Evolutionary conservation across 2,329 filamentous ascomycete genomes (phyloP), one percentile per base, ranked within the genome.

Genomic region (Leptographium galeiforme): DNA sequence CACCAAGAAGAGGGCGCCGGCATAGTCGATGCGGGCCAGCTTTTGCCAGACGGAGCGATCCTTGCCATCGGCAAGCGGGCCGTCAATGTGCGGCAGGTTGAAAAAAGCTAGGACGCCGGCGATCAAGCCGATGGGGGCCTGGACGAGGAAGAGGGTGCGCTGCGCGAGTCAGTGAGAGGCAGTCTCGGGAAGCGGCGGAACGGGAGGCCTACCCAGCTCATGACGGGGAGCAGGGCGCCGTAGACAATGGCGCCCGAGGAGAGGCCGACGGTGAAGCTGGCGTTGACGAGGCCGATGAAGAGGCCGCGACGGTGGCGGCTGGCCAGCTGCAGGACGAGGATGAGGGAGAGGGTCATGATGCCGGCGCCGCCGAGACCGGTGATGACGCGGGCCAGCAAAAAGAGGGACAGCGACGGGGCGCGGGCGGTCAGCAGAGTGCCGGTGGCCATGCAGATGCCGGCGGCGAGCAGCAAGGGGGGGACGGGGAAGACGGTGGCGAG

Each of bases 401-500:
- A 93, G 4, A 72, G 67, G 2, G 68, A 63, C 51, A 90, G 78
- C 0, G 70, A 76, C 2, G 60, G 65, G 0, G 87, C 81, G 43
- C 72, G 69, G 0, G 84, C 78, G 0, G 84, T 83, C n/a, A 88
- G 63, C 6, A 85, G 61, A 2, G 79, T 76, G 1, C 88, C 88
- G 1, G 77, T 55, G 2, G 78, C 72, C 46, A 90, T 71, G 49
- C 71, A 66, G 0, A 77, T 55, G 4, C 82, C 77, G 1, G 84
- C 76, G 11, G 72, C 74, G 32, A 87, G 71, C 52, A 89, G 75
- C 61, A 86, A 84, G 25, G 72, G 62, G 30, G 83, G 74, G 0
- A 86, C 79, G 0, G 83, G 79, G 66, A 94, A 91, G 30, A 93
- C 80, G 60, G 82, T 80, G 47, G 82, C 80, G 1, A 94, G 70